Conservation (phyloP, 192 early-diverging fungal genomes). For the Backusella parvicylindrica region DNA sequence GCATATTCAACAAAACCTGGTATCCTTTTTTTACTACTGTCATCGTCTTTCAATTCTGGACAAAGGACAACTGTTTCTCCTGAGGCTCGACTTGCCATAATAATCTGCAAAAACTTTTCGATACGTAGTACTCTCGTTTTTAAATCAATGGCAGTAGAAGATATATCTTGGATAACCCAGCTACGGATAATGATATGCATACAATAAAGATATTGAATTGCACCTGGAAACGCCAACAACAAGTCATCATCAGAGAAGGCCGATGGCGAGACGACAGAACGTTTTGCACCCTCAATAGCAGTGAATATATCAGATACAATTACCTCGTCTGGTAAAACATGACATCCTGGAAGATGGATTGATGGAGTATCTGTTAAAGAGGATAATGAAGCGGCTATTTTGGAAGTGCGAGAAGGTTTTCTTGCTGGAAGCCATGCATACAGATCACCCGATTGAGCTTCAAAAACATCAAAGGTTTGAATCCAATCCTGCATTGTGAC, state of each 20-base stretch:
- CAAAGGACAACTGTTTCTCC: slow-evolving; percentile 2
- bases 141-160: slow-evolving; percentile 41
- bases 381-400: slow-evolving; percentile 1
- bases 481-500: slow-evolving; percentile 48
- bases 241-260: slow-evolving; percentile 51
- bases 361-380: slow-evolving; percentile 11
- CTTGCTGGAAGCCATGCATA: slow-evolving; percentile 44
- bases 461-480: slow-evolving; percentile 42
- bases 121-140: slow-evolving; percentile 54
- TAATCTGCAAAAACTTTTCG: slow-evolving; percentile 57
- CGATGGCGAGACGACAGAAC: slow-evolving; percentile 44
- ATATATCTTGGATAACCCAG: slow-evolving; percentile 64
- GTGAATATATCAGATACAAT: slow-evolving; percentile 64
- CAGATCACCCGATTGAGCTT: slow-evolving; percentile 42
- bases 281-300: slow-evolving; percentile 49
- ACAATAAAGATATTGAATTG: slow-evolving; percentile 62
- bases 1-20: slow-evolving; percentile 72
- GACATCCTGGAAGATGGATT: neutral
- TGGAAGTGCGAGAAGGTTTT: slow-evolving; percentile 17
- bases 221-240: slow-evolving; percentile 55
- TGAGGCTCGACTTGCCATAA: slow-evolving; percentile 45
- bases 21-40: slow-evolving; percentile 25
- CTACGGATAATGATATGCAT: slow-evolving; percentile 65
- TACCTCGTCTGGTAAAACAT: slow-evolving; percentile 52
- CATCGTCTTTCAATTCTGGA: neutral